Base-by-base conservation (phyloP, 345 rosid genomes). In the Citrus hindsii region DNA sequence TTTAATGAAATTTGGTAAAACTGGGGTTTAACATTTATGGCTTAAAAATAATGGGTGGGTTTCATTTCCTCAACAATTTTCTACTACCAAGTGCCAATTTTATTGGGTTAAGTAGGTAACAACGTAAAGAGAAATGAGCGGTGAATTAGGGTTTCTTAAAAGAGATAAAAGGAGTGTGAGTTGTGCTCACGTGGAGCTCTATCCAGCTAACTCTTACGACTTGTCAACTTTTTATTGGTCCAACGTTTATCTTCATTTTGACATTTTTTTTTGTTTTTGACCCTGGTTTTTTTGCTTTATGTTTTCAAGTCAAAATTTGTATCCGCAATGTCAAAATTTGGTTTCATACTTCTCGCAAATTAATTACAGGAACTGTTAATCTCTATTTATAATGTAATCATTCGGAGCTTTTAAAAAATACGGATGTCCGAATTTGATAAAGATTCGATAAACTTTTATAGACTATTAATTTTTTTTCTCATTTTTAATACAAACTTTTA, bases 61-160 rank as follows among this genome's bases (percentile, higher is more conserved):
- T 53, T 71, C 62, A 71, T 71, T 51, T 53, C 25, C n/a, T 22
- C 24, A 21, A 9, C 80, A 75, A 24, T 62, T 64, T 67, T 69
- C 68, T 73, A 46, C 75, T 71, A 55, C 28, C 28, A 19, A 22
- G 64, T 30, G 58, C 65, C 65, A 35, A 22, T 68, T 59, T 48
- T 9, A n/a, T 35, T 71, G 64, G 76, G 78, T 69, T 76, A 78
- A 67, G 68, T 60, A 25, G 75, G 80, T 74, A 79, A 76, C 69
- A 21, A 38, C 63, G 60, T 63, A 51, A 75, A 64, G 76, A n/a
- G 65, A 56, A 73, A 14, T 42, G 9, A 9, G 67, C 25, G 77
- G 82, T 76, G 82, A 83, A 78, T 79, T 83, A 76, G 84, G 82
- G 80, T 82, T 82, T 35, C 38, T 65, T 67, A 53, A 27, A 32